Base-by-base conservation (phyloP, 208 protist species). In the Polymyxa betae region DNA sequence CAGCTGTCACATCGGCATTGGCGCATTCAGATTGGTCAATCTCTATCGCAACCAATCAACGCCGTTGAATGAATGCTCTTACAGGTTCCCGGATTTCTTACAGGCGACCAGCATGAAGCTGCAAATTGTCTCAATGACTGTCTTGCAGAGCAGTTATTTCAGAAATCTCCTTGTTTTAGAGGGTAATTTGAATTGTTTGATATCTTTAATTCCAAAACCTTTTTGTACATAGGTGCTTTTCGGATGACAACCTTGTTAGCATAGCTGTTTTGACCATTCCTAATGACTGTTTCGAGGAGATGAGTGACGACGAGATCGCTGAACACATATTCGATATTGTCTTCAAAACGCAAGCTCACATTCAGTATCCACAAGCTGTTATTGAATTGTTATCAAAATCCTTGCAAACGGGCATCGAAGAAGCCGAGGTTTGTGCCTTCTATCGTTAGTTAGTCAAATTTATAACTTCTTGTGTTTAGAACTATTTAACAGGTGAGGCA, bases 121-220 rank as follows among this genome's bases (percentile, higher is more conserved):
- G 72, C 40, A 5, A 82, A 82, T n/a, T 5, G 72, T 43, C 72
- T 82, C 16, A 82, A 82, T 43, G 72, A 82, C 72, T 82, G 72
- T 43, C 72, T 82, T 35, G 72, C 72, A n/a, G 35, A 43, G 72
- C 5, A n/a, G 35, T n/a, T 82, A n/a, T 82, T 82, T 43, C 16
- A 82, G 12, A 12, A 38, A n/a, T 82, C 72, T 20, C 5, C 5
- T 43, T 5, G 5, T 20, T 82, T 82, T n/a, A 5, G 72, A 35
- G 72, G 72, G 49, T 60, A 60, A 60, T 5, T 60, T 29, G 5
- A 60, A 24, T 60, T 24, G 49, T 60, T 29, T 60, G 12, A 60
- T 60, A 29, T 29, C 49, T 60, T 5, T 60, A 24, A 60, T 60
- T 29, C 12, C 49, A 24, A 60, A 29, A 24, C 49, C 24, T 29